phyloP scores from a whole-genome alignment of 2,329 filamentous ascomycete genomes.

The Pseudogymnoascus sp. region DNA sequence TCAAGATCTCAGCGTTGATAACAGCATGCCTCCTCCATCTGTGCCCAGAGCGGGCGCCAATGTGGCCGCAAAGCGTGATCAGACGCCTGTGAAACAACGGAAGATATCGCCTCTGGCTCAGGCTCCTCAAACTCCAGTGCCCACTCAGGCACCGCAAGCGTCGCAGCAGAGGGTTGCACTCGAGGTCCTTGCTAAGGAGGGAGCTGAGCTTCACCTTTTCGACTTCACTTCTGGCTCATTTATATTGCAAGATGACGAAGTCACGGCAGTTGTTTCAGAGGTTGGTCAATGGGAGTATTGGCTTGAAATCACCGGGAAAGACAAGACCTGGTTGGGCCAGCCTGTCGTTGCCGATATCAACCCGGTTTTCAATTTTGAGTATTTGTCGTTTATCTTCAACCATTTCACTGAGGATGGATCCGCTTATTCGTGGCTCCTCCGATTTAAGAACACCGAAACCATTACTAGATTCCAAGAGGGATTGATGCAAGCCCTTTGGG shows the following conservation, averaged over 20 bases:
- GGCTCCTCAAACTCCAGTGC: constrained; percentile 29
- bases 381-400: constrained; percentile 98
- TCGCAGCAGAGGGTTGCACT: constrained; percentile 42
- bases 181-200: constrained; percentile 66
- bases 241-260: constrained; percentile 64
- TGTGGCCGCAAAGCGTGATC: constrained; percentile 37
- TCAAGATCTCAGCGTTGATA: constrained; percentile 25
- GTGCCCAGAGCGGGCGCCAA: constrained; percentile 33
- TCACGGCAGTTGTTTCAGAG: constrained; percentile 75
- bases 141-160: constrained; percentile 53
- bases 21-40: constrained; percentile 17
- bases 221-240: constrained; percentile 85
- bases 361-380: constrained; percentile 98
- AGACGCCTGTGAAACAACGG: constrained; percentile 18
- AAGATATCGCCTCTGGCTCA: constrained; percentile 23
- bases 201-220: constrained; percentile 84
- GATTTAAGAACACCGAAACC: constrained; percentile 76
- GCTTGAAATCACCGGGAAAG: constrained; percentile 72
- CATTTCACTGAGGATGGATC: constrained; percentile 83
- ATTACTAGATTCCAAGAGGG: constrained; percentile 87
- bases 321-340: constrained; percentile 80
- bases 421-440: constrained; percentile 89
- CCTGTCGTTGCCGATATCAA: constrained; percentile 85
- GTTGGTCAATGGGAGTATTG: constrained; percentile 91
- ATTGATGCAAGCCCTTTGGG: constrained; percentile 92